These are phyloP conservation scores for Hagleromyces aurorensis DNA, from an alignment of 805 yeast species.

Conservation along the genomic window DNA sequence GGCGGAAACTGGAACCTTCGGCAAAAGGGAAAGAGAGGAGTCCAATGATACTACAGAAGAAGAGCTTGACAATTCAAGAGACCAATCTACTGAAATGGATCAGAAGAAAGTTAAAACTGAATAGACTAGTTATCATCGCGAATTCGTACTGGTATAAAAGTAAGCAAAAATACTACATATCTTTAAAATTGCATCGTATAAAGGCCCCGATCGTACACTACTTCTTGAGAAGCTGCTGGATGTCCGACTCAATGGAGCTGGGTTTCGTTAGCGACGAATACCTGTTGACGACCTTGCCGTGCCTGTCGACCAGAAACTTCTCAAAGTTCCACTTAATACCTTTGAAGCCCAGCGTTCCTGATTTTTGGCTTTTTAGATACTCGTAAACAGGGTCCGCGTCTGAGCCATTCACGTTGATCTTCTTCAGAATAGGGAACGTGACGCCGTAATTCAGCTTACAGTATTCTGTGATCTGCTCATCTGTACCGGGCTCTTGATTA, in stretches of 20 bases:
- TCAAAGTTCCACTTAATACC: conserved; percentile 79
- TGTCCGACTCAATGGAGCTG: conserved; percentile 43
- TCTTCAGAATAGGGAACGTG: conserved; percentile 78
- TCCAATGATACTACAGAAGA: no score
- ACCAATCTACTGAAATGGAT: no score
- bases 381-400: conserved; percentile 73
- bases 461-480: conserved; percentile 61
- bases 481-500: conserved; percentile 64
- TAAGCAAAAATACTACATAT: conserved; percentile 1
- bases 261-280: conserved; percentile 68
- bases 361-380: conserved; percentile 60
- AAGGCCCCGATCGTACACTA: conserved; percentile 1
- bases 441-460: conserved; percentile 84
- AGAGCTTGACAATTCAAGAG: no score
- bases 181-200: neutral
- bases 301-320: conserved; percentile 49
- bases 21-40: no score
- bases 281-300: conserved; percentile 52
- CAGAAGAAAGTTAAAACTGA: no score
- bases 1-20: no score
- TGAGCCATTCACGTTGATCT: conserved; percentile 84
- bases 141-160: neutral
- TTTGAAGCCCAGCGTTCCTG: conserved; percentile 54
- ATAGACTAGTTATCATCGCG: no score
- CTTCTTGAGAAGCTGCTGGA: conserved; percentile 45